These are phyloP conservation scores for Lentinula boryana DNA, from an alignment of 768 basidiomycete genomes.

Conservation along the genomic window DNA sequence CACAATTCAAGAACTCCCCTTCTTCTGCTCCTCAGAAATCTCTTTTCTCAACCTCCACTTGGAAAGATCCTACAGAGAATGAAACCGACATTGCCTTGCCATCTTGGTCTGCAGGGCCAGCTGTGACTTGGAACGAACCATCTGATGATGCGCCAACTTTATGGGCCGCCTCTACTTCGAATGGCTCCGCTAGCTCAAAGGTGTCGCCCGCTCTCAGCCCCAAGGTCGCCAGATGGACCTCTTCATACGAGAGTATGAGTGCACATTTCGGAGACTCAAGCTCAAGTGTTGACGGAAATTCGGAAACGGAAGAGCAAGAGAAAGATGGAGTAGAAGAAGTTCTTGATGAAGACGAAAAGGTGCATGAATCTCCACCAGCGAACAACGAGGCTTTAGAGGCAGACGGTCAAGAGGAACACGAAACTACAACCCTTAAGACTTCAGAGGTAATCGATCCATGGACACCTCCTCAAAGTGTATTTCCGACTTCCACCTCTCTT, in stretches of 20 bases:
- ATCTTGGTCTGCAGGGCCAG: slow-evolving; percentile 47
- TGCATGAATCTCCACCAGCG: too few species aligned
- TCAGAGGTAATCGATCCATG: not conserved
- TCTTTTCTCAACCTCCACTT: slow-evolving; percentile 9
- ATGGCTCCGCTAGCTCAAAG: not conserved
- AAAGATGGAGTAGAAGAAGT: not conserved
- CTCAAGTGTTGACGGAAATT: not conserved
- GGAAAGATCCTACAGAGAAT: slow-evolving; percentile 22
- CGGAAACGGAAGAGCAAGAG: not conserved
- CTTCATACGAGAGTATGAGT: slow-evolving; percentile 12
- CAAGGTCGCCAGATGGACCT: slow-evolving; percentile 4
- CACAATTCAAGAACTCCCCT: slow-evolving; percentile 17
- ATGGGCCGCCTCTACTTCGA: slow-evolving; percentile 26
- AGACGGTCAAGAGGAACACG: not conserved
- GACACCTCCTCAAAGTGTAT: slow-evolving; percentile 8
- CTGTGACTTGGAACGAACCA: slow-evolving; percentile 42
- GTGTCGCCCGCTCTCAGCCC: not conserved
- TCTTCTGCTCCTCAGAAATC: slow-evolving; percentile 7
- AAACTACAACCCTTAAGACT: not conserved
- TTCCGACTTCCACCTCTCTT: slow-evolving; percentile 5
- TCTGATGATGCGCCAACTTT: slow-evolving; percentile 30
- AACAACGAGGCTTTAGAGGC: not conserved
- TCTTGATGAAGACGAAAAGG: too few species aligned
- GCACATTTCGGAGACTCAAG: slow-evolving; percentile 1
- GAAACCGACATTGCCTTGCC: slow-evolving; percentile 54